Base-by-base conservation (phyloP, 225 moss, liverwort and hornwort genomes). In the Pseudisothecium myosuroides region DNA sequence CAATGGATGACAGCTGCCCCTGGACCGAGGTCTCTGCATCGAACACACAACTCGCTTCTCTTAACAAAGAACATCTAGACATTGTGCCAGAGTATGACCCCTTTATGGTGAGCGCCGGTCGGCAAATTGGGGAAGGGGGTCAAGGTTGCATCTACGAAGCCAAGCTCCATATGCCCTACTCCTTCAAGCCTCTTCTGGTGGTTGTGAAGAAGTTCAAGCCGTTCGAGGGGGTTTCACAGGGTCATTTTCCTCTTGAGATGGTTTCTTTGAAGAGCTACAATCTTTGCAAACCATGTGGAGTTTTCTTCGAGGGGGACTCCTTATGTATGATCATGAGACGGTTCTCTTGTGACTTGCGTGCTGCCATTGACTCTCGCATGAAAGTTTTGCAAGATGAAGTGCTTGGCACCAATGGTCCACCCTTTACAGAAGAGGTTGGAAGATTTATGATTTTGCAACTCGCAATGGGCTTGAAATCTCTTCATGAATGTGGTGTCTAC, bases 11-110 rank as follows among this genome's bases (percentile, higher is more conserved):
- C 67, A 67, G 22, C 12, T 67, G 28, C 43, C 0, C 16, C 0
- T 72, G 43, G 72, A 43, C 17, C 10, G 16, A 36, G 1, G 6
- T 54, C 15, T 10, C 0, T 78, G 78, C 24, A 36, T 78, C 9
- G 15, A 71, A 41, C 15, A 0, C 26, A 26, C 14, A 9, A 15
- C 8, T 3, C 1, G 71, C 41, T 15, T 26, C 41, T 2, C 15
- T 3, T 9, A 71, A 41, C 41, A 41, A 41, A 1, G 1, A 41
- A 0, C 26, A 71, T 71, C 26, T 71, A 8, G 26, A 15, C 41
- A 26, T 71, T 5, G 5, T 71, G 1, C 2, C 0, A 26, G 1
- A 1, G 3, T 71, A 5, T 26, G 71, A 71, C 15, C 43, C 2
- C 5, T 43, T 2, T 27, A 5, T 43, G 16, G 26, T 79, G n/a